Conservation (phyloP, 2,329 filamentous ascomycete genomes). For the Monilinia fructicola region DNA sequence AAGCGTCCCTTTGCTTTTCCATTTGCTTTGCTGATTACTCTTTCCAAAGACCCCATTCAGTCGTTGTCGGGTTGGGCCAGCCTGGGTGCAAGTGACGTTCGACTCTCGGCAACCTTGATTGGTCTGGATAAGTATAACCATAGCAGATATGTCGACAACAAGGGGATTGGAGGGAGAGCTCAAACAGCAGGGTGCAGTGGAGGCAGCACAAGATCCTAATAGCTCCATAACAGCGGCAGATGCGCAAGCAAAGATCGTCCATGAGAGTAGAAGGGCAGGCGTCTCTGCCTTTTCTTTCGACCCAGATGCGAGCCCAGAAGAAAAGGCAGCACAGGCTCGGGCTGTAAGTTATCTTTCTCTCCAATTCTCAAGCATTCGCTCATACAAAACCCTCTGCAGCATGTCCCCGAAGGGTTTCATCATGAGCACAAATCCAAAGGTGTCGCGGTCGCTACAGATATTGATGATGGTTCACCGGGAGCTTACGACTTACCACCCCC, state of each 20-base stretch:
- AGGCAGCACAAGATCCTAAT: conserved; percentile 71
- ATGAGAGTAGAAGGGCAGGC: conserved; percentile 77
- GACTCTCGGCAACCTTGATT: conserved; percentile 26
- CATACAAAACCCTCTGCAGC: conserved; percentile 46
- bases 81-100: conserved; percentile 4
- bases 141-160: conserved; percentile 33
- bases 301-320: conserved; percentile 75
- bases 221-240: conserved; percentile 66
- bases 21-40: conserved; percentile 5
- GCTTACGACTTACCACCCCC: conserved; percentile 77
- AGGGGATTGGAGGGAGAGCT: conserved; percentile 55
- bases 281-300: conserved; percentile 82
- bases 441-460: conserved; percentile 74
- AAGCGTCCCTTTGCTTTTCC: background rate
- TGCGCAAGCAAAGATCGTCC: conserved; percentile 70
- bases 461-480: conserved; percentile 66
- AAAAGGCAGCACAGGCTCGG: conserved; percentile 79
- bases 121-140: conserved; percentile 22
- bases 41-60: conserved; percentile 4
- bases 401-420: conserved; percentile 63
- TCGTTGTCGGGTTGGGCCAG: conserved; percentile 14
- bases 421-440: conserved; percentile 61
- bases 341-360: conserved; percentile 56
- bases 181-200: conserved; percentile 77
- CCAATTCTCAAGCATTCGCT: conserved; percentile 7